A percentile compares a stretch with the other conserved stretches of the same genome.
Evolutionary conservation across 306 rosid genomes (phyloP).

Genomic region (Prunus mongolica): DNA sequence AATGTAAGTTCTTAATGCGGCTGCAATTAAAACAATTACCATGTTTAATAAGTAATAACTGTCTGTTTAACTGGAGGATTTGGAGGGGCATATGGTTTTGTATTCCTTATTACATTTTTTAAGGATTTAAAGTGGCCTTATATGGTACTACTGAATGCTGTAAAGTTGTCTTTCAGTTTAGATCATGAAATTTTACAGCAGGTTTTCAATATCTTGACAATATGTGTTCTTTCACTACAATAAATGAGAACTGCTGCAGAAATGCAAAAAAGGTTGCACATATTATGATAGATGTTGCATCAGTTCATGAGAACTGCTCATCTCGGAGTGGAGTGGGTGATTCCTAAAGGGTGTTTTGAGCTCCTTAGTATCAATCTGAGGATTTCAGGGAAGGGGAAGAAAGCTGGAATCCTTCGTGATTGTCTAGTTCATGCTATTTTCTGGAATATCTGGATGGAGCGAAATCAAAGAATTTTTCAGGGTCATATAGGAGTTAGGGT

Average conservation of each 20-base stretch:
- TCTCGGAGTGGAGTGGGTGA: too few relatives aligned
- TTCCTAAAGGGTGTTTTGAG: too few relatives aligned
- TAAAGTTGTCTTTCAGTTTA: neutral
- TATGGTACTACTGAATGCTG: neutral
- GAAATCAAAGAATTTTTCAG: too few relatives aligned
- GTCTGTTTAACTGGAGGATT: neutral
- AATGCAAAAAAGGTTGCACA: neutral
- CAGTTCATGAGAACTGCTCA: constrained; percentile 69
- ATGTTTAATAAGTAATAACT: neutral
- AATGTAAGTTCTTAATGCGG: constrained; percentile 38
- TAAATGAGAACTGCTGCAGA: neutral
- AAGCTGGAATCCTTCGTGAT: too few relatives aligned
- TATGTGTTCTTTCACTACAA: neutral
- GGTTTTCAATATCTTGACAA: neutral
- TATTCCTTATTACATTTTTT: neutral
- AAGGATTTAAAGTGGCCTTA: neutral
- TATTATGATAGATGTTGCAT: constrained; percentile 63
- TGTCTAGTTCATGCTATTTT: too few relatives aligned
- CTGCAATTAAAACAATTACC: neutral
- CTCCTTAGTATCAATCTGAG: too few relatives aligned
- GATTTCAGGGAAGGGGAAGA: too few relatives aligned
- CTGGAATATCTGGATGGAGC: too few relatives aligned
- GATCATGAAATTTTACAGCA: neutral
- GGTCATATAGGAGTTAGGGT: too few relatives aligned
- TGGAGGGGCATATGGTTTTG: neutral